Base-by-base conservation (phyloP, 2,329 filamentous ascomycete species). In the Phoma sp. region DNA sequence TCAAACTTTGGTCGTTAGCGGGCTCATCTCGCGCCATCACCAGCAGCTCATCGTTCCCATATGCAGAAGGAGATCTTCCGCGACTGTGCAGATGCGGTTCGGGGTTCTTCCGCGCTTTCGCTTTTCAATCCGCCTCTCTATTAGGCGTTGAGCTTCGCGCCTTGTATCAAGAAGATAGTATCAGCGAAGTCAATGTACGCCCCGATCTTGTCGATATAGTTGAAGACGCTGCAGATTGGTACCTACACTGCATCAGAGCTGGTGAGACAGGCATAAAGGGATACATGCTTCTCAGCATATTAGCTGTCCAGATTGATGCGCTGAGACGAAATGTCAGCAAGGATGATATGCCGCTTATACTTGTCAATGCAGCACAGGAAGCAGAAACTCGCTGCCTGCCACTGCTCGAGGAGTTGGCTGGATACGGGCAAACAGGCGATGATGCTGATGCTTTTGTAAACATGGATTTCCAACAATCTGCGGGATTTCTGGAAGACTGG, bases 191-290 rank as follows among this genome's bases (percentile, higher is more conserved):
- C 23, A 61, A 57, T 10, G 36, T 60, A 18, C 56, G 60, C 14
- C 54, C 57, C 12, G 64, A 67, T 36, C 52, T 72, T 14, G 42
- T 63, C 7, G 37, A 46, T 7, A 54, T 68, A 1, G 21, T 65
- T 6, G 47, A 64, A n/a, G 61, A 68, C n/a, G 61, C 59, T n/a
- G 53, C 62, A 15, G 38, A 40, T 14, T 66, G 64, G 60, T 57
- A 57, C 21, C 28, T 68, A 7, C 48, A 47, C 11, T 60, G 57
- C 34, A 61, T 71, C 6, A 57, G 65, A 43, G 68, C 64, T 15
- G 70, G 70, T 11, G 69, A 73, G 40, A 69, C 66, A 1, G 66
- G 67, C 37, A 54, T 68, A 14, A 73, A 73, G 26, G 69, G 67
- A 7, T 66, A 69, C 38, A 40, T 71, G 15, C 57, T 71, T 3